phyloP scores from a whole-genome alignment of 2,329 filamentous ascomycete species.

The Verticillium dahliae region DNA sequence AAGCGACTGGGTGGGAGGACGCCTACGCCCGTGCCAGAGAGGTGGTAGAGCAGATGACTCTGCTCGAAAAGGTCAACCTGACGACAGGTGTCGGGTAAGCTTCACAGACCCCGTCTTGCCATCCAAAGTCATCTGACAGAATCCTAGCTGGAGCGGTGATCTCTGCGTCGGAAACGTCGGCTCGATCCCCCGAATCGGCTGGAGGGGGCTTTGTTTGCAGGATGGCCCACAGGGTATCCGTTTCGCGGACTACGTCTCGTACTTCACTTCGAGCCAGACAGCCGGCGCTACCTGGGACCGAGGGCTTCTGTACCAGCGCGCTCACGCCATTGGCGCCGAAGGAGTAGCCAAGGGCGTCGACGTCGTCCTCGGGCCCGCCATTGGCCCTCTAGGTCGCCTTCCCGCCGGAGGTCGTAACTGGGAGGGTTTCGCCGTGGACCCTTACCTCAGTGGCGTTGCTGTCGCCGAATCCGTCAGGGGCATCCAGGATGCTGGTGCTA shows the following conservation, averaged over 20 bases:
- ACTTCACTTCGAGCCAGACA: constrained; percentile 72
- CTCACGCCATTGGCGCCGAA: constrained; percentile 48
- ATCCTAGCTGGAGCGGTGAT: constrained; percentile 54
- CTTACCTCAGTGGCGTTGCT: constrained; percentile 65
- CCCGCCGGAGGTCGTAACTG: constrained; percentile 50
- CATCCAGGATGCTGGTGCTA: constrained; percentile 74
- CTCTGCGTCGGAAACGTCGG: constrained; percentile 74
- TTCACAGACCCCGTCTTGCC: background rate
- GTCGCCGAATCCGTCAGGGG: constrained; percentile 70
- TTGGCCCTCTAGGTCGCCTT: constrained; percentile 38
- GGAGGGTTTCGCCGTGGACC: constrained; percentile 66
- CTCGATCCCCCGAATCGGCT: constrained; percentile 61
- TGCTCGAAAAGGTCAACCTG: constrained; percentile 88
- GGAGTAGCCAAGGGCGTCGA: constrained; percentile 72
- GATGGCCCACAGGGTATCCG: constrained; percentile 80
- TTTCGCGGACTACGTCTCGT: constrained; percentile 71
- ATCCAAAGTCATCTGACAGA: constrained; percentile 1
- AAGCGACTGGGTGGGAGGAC: constrained; percentile 64
- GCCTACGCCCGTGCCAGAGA: constrained; percentile 70
- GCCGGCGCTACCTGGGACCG: constrained; percentile 80
- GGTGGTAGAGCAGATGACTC: constrained; percentile 77
- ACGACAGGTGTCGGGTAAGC: constrained; percentile 82
- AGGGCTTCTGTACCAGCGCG: constrained; percentile 51
- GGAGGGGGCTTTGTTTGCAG: constrained; percentile 75
- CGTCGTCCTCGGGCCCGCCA: constrained; percentile 52